A percentile compares a stretch with the other conserved stretches of the same genome.
These are phyloP conservation scores for Panicum virgatum DNA, from an alignment of 202 grass and related monocot genomes.

Conservation along the genomic window DNA sequence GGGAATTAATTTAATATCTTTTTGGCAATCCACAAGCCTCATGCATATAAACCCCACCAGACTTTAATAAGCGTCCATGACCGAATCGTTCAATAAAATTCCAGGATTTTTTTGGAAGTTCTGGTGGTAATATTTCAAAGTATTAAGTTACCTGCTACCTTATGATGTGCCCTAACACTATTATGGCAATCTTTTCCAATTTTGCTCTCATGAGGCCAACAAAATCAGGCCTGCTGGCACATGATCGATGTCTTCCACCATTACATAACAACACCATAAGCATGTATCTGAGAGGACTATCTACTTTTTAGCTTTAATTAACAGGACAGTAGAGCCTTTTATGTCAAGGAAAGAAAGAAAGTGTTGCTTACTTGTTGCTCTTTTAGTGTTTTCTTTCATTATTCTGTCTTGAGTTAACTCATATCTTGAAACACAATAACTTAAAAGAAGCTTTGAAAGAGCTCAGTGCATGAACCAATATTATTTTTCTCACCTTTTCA, in stretches of 20 bases:
- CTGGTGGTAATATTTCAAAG: not conserved
- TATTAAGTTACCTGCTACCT: not conserved
- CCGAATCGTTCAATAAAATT: constrained; percentile 1
- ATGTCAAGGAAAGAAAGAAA: not conserved
- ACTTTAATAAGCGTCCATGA: not conserved
- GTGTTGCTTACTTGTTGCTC: not conserved
- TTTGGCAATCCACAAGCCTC: not conserved
- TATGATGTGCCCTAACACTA: not conserved
- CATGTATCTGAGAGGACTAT: not conserved
- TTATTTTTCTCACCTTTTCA: not conserved
- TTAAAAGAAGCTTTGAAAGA: not conserved
- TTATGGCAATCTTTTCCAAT: not conserved
- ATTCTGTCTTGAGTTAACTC: not conserved
- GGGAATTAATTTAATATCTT: not conserved
- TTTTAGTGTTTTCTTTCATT: constrained; percentile 23
- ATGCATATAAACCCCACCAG: not conserved
- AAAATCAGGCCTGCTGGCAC: not conserved
- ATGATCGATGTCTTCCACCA: constrained; percentile 11
- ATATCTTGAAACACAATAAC: not conserved
- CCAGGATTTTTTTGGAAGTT: not conserved
- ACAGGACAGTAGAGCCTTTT: not conserved
- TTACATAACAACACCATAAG: constrained; percentile 4
- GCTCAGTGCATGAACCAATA: not conserved
- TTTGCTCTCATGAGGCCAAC: not conserved
- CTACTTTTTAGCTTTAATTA: constrained; percentile 18